A percentile compares a stretch with the other conserved stretches of the same genome.
phyloP scores from a whole-genome alignment of 371 early-diverging fungal species.

The Funneliformis caledonium region DNA sequence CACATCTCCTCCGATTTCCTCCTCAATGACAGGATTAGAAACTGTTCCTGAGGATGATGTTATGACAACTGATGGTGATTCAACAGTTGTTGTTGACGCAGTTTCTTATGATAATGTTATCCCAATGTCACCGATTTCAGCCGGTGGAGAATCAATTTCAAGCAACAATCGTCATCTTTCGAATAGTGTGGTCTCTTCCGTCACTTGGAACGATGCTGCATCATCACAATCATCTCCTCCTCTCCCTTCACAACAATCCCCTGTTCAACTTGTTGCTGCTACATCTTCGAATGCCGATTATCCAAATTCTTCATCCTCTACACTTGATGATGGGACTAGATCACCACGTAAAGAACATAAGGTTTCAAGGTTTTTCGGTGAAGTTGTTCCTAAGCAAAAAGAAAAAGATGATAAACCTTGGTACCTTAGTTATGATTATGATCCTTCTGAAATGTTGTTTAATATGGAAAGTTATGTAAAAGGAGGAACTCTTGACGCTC shows the following conservation, averaged over 20 bases:
- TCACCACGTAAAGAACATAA: too few species aligned
- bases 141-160: too few species aligned
- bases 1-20: not conserved
- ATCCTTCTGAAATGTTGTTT: conserved; percentile 72
- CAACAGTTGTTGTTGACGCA: not conserved
- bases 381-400: too few species aligned
- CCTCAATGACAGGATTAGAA: not conserved
- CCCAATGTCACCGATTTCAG: not conserved
- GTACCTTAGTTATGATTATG: conserved; percentile 78
- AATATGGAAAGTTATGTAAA: conserved; percentile 83
- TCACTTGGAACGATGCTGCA: too few species aligned
- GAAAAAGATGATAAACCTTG: conserved; percentile 43
- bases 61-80: not conserved
- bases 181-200: too few species aligned
- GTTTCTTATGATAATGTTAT: not conserved
- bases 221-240: too few species aligned
- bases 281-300: too few species aligned
- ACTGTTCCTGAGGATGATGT: conserved; percentile 34
- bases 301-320: too few species aligned
- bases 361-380: too few species aligned
- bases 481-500: conserved; percentile 82
- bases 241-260: too few species aligned
- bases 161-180: not conserved
- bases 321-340: too few species aligned
- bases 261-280: too few species aligned